phyloP scores from a whole-genome alignment of 805 yeast species.

The Metschnikowia aberdeeniae region DNA sequence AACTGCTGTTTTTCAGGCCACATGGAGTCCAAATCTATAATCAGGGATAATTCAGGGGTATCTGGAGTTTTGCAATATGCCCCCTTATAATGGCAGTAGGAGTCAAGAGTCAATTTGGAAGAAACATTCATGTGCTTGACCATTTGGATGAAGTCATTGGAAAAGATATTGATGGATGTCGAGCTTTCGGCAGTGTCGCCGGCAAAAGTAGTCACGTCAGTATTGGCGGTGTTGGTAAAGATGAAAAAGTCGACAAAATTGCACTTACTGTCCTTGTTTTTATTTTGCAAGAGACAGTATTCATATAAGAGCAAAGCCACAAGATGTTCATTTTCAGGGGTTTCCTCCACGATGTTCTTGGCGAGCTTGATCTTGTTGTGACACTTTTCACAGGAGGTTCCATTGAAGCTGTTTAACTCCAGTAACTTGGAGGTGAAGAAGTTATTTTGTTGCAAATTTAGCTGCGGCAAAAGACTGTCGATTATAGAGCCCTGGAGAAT shows the following conservation, averaged over 20 bases:
- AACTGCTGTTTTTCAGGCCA: constrained; percentile 35
- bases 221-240: constrained; percentile 28
- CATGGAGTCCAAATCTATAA: constrained; percentile 28
- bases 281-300: constrained; percentile 29
- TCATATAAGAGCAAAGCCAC: constrained; percentile 33
- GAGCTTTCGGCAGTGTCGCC: constrained; percentile 24
- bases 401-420: constrained; percentile 27
- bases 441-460: constrained; percentile 25
- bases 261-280: constrained; percentile 29
- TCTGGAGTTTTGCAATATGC: constrained; percentile 47
- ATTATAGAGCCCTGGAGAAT: constrained; percentile 15
- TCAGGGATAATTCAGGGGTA: constrained; percentile 44
- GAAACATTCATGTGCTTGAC: constrained; percentile 33
- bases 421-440: constrained; percentile 26
- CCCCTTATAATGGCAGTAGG: constrained; percentile 53
- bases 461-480: constrained; percentile 24
- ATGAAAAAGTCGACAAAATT: constrained; percentile 36
- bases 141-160: constrained; percentile 38
- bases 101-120: constrained; percentile 36
- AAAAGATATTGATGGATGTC: constrained; percentile 30
- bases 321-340: constrained; percentile 34
- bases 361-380: constrained; percentile 33
- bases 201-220: constrained; percentile 14
- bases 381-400: constrained; percentile 33
- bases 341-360: constrained; percentile 21